phyloP scores from a whole-genome alignment of 257 asterid genomes.

The Penstemon eatonii region DNA sequence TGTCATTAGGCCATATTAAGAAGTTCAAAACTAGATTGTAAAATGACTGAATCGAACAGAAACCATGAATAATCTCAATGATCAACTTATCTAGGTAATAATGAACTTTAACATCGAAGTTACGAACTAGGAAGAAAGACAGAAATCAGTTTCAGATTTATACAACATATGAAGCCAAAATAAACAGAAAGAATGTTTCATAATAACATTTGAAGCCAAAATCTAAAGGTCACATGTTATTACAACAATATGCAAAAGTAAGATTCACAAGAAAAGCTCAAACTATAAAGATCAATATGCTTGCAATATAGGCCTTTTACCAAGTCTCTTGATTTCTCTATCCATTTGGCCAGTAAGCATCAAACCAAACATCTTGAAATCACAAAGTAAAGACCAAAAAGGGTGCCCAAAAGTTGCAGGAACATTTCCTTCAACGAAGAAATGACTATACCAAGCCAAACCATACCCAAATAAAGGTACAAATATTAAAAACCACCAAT shows the following conservation, averaged over 20 bases:
- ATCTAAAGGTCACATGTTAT: slow-evolving; percentile 24
- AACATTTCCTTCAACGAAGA: slow-evolving; percentile 86
- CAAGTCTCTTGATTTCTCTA: slow-evolving; percentile 97
- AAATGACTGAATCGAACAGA: neutral
- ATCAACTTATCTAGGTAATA: neutral
- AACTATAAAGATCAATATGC: slow-evolving; percentile 38
- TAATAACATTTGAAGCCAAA: neutral
- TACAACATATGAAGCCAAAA: neutral
- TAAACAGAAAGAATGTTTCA: neutral
- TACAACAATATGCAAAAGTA: slow-evolving; percentile 25
- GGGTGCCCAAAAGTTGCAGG: slow-evolving; percentile 98
- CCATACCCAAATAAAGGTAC: slow-evolving; percentile 89
- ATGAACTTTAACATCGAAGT: neutral
- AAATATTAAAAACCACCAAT: slow-evolving; percentile 62
- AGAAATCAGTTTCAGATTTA: neutral
- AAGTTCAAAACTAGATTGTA: neutral
- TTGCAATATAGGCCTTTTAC: slow-evolving; percentile 90
- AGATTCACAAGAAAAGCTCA: slow-evolving; percentile 6
- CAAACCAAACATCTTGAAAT: slow-evolving; percentile 93
- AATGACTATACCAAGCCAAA: slow-evolving; percentile 93
- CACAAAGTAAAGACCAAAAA: slow-evolving; percentile 87
- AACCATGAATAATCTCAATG: neutral
- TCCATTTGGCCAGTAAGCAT: slow-evolving; percentile 95
- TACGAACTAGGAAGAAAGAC: neutral
- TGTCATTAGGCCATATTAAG: neutral